Percentiles rank a stretch among this genome's conserved stretches.
Evolutionary conservation across 441 rosid genomes (phyloP).

Genomic region (Populus hybrid): DNA sequence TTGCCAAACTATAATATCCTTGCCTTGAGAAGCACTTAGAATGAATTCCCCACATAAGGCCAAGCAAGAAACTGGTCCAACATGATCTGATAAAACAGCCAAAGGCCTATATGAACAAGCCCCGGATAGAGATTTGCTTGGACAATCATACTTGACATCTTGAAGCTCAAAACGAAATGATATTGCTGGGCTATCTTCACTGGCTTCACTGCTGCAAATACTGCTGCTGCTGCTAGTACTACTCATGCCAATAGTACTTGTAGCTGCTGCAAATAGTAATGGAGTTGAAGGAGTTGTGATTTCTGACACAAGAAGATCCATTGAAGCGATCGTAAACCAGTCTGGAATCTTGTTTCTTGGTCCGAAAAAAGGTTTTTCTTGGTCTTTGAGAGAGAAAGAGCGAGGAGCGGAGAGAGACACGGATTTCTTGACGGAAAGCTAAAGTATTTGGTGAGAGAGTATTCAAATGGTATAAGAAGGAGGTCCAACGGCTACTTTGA

Average conservation of each 20-base stretch:
- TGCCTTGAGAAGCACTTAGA: constrained; percentile 83
- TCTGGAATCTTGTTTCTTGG: constrained; percentile 2
- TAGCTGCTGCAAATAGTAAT: constrained; percentile 33
- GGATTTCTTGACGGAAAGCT: constrained; percentile 31
- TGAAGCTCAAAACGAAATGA: constrained; percentile 41
- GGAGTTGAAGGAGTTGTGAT: constrained; percentile 35
- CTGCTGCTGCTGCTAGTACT: constrained; percentile 26
- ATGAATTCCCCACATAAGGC: constrained; percentile 86
- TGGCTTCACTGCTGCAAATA: constrained; percentile 38
- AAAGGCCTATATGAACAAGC: constrained; percentile 43
- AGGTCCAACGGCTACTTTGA: constrained; percentile 86
- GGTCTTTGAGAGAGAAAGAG: constrained; percentile 12
- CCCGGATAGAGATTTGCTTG: constrained; percentile 33
- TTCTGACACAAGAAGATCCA: constrained; percentile 16
- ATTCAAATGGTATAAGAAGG: constrained; percentile 26
- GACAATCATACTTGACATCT: constrained; percentile 19
- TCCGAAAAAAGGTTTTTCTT: constrained; percentile 9
- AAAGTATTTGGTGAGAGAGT: neutral
- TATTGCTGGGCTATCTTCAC: constrained; percentile 42
- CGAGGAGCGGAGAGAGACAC: constrained; percentile 28
- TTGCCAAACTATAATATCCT: constrained; percentile 93
- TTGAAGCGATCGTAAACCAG: constrained; percentile 20
- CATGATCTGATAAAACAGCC: constrained; percentile 70
- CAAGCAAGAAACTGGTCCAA: constrained; percentile 74
- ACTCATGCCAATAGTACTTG: constrained; percentile 1